Evolutionary conservation across 2,329 filamentous ascomycete species (phyloP).

Genomic region (Alternaria sp.): DNA sequence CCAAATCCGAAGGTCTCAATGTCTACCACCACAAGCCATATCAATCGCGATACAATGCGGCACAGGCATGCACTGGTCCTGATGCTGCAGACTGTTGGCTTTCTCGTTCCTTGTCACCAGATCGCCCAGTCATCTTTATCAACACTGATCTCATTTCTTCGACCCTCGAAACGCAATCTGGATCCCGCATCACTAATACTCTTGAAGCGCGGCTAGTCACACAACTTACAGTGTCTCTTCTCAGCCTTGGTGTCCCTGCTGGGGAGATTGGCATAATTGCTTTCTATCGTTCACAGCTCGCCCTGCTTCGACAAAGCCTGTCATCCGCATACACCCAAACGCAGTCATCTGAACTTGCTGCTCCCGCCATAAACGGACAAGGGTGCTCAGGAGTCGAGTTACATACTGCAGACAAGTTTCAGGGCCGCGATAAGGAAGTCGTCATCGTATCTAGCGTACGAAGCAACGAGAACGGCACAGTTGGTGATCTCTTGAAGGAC

Average conservation of each 20-base stretch:
- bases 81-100: slow-evolving; percentile 73
- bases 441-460: slow-evolving; percentile 87
- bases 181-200: slow-evolving; percentile 87
- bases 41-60: slow-evolving; percentile 15
- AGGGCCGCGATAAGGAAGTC: slow-evolving; percentile 94
- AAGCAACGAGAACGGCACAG: slow-evolving; percentile 79
- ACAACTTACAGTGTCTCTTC: slow-evolving; percentile 81
- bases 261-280: slow-evolving; percentile 92
- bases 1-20: slow-evolving; percentile 53
- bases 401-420: slow-evolving; percentile 96
- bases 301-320: slow-evolving; percentile 78
- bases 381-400: slow-evolving; percentile 73
- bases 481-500: slow-evolving; percentile 92
- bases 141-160: slow-evolving; percentile 82
- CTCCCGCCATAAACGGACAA: slow-evolving; percentile 21
- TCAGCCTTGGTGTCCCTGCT: slow-evolving; percentile 77
- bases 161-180: slow-evolving; percentile 71
- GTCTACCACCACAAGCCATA: slow-evolving; percentile 42
- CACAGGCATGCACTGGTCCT: slow-evolving; percentile 60
- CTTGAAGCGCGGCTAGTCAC: slow-evolving; percentile 80
- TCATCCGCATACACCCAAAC: slow-evolving; percentile 58
- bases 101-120: slow-evolving; percentile 71
- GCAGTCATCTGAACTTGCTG: slow-evolving; percentile 55
- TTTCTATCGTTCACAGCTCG: slow-evolving; percentile 92
- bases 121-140: slow-evolving; percentile 81